phyloP scores from a whole-genome alignment of 2,329 filamentous ascomycete genomes.

The Colletotrichum caudatum region DNA sequence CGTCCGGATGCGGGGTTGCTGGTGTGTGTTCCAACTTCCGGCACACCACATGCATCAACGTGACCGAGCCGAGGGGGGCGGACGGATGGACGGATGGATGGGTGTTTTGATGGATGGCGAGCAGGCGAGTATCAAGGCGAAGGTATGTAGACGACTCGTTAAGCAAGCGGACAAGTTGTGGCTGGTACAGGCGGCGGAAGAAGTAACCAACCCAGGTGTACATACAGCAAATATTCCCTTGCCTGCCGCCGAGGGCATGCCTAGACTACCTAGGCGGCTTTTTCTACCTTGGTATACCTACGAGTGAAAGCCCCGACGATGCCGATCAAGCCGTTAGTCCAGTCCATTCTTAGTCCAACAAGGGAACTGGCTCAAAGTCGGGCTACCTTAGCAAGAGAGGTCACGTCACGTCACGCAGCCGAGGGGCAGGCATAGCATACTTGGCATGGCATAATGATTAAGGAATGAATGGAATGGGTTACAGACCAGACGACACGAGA shows the following conservation, averaged over 20 bases:
- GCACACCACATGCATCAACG: constrained; percentile 39
- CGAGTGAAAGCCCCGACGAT: constrained; percentile 35
- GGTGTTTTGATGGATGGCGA: constrained; percentile 15
- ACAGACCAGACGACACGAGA: not conserved
- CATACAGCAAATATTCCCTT: too few relatives aligned
- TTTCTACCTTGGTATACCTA: too few relatives aligned
- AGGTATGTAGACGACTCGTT: too few relatives aligned
- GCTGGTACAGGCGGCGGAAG: too few relatives aligned
- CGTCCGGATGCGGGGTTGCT: constrained; percentile 40
- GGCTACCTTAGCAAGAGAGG: constrained; percentile 5
- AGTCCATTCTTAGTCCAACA: too few relatives aligned
- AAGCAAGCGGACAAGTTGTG: too few relatives aligned
- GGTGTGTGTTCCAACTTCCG: constrained; percentile 33
- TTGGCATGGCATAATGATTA: too few relatives aligned
- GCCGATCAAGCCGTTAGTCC: constrained; percentile 31
- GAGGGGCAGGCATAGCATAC: too few relatives aligned
- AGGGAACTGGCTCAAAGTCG: not conserved
- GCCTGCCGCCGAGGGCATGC: too few relatives aligned
- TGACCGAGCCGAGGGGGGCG: constrained; percentile 29
- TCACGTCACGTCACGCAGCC: not conserved
- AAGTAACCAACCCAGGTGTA: too few relatives aligned
- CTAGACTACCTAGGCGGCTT: too few relatives aligned
- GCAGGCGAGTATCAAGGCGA: too few relatives aligned
- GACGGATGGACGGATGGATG: constrained; percentile 29
- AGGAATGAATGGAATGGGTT: not conserved